These are phyloP conservation scores for Debaryomycetaceae sp. DNA, from an alignment of 1,139 yeast species.

Conservation along the genomic window DNA sequence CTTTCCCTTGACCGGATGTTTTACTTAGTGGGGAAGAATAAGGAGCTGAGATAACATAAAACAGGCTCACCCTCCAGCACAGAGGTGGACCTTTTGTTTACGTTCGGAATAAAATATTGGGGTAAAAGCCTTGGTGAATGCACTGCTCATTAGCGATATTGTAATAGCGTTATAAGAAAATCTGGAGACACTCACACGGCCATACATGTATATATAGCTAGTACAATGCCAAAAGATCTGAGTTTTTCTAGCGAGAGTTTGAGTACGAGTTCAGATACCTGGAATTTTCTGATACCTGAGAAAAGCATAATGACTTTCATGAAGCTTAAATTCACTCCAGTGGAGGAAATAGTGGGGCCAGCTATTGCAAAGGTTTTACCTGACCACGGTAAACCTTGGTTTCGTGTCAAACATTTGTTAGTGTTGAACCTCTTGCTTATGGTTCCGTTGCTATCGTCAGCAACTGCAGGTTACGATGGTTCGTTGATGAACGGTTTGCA, in stretches of 20 bases:
- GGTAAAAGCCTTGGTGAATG: neutral
- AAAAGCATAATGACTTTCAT: neutral
- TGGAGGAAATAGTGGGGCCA: constrained; percentile 7
- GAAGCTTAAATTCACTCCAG: constrained; percentile 9
- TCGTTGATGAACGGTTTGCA: constrained; percentile 52
- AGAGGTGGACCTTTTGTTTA: neutral
- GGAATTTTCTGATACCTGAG: neutral
- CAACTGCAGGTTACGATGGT: constrained; percentile 52
- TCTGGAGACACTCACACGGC: neutral
- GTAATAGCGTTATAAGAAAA: neutral
- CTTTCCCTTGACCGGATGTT: neutral
- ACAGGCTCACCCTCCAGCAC: neutral
- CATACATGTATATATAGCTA: no score
- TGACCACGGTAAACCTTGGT: constrained; percentile 1
- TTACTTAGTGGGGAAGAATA: neutral
- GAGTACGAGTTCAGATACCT: neutral
- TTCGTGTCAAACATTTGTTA: constrained; percentile 21
- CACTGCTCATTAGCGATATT: neutral
- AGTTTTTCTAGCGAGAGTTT: neutral
- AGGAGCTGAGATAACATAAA: neutral
- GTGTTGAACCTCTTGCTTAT: constrained; percentile 33
- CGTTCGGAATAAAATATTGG: neutral
- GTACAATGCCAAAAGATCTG: neutral
- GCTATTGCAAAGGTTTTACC: constrained; percentile 2
- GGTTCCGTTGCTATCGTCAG: constrained; percentile 40